Evolutionary conservation across 1,284 basidiomycete genomes (phyloP).

Genomic region (Inonotus obliquus): DNA sequence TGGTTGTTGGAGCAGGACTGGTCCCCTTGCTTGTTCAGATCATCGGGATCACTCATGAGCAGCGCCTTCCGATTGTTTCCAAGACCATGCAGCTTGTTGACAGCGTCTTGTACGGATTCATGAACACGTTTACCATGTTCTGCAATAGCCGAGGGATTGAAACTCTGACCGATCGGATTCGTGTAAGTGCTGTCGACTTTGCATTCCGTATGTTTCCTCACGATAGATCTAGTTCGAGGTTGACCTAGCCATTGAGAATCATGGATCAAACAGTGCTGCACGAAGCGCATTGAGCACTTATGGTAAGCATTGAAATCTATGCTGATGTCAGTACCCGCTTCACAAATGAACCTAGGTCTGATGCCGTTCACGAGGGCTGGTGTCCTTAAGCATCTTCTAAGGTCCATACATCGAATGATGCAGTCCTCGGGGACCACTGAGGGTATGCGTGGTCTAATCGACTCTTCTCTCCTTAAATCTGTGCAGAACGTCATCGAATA

Average conservation of each 20-base stretch:
- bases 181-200: conserved; percentile 44
- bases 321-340: conserved; percentile 5
- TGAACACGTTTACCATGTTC: conserved; percentile 86
- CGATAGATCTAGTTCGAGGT: conserved; percentile 66
- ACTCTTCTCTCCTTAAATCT: conserved; percentile 83
- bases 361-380: conserved; percentile 65
- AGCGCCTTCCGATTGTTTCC: conserved; percentile 69
- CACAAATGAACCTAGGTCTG: conserved; percentile 38
- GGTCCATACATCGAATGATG: conserved; percentile 96
- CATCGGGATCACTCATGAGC: conserved; percentile 70
- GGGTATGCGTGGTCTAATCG: conserved; percentile 91
- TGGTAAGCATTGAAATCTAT: conserved; percentile 36
- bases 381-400: conserved; percentile 85
- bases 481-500: conserved; percentile 88
- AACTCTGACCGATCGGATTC: conserved; percentile 80
- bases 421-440: conserved; percentile 91
- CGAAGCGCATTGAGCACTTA: conserved; percentile 51
- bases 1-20: conserved; percentile 96
- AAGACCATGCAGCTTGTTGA: conserved; percentile 92
- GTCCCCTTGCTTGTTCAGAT: conserved; percentile 87
- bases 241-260: conserved; percentile 59
- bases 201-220: background rate
- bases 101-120: conserved; percentile 86
- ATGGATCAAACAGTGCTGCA: conserved; percentile 38
- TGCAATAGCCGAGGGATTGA: conserved; percentile 84